Conservation (phyloP, 768 basidiomycete genomes). For the Lactarius trivialis region DNA sequence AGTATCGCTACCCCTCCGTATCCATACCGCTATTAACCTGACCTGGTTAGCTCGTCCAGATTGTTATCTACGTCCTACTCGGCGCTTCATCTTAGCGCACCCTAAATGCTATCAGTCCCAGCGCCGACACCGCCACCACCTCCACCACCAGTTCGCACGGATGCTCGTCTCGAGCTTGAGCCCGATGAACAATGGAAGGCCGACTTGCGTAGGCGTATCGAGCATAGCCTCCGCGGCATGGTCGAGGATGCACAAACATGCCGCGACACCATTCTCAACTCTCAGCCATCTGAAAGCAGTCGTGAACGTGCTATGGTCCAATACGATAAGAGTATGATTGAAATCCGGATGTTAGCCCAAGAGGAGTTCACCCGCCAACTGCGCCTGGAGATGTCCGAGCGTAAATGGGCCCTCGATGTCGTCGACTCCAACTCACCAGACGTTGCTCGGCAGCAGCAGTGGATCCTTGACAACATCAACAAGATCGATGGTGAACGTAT, state of each 20-base stretch:
- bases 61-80: slow-evolving; percentile 8
- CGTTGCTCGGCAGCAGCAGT: slow-evolving; percentile 22
- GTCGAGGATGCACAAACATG: slow-evolving; percentile 14
- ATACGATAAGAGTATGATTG: slow-evolving; percentile 19
- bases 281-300: slow-evolving; percentile 2
- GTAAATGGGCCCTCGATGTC: slow-evolving; percentile 19
- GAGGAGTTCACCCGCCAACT: slow-evolving; percentile 18
- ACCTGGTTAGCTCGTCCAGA: background rate
- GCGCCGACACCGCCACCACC: slow-evolving; percentile 15
- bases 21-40: background rate
- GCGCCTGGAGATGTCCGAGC: slow-evolving; percentile 17
- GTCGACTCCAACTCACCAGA: slow-evolving; percentile 19
- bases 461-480: slow-evolving; percentile 20
- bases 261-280: slow-evolving; percentile 11
- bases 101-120: slow-evolving; percentile 19
- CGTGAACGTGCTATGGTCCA: slow-evolving; percentile 7
- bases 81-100: slow-evolving; percentile 18
- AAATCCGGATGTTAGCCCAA: slow-evolving; percentile 18
- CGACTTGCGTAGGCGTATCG: slow-evolving; percentile 18
- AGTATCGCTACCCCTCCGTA: background rate
- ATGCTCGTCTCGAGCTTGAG: slow-evolving; percentile 8
- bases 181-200: slow-evolving; percentile 22
- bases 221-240: slow-evolving; percentile 14
- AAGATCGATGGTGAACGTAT: slow-evolving; percentile 5
- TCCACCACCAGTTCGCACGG: slow-evolving; percentile 17